Evolutionary conservation across 352 stramenopile genomes (phyloP).

Genomic region (Phytophthora brassicae): DNA sequence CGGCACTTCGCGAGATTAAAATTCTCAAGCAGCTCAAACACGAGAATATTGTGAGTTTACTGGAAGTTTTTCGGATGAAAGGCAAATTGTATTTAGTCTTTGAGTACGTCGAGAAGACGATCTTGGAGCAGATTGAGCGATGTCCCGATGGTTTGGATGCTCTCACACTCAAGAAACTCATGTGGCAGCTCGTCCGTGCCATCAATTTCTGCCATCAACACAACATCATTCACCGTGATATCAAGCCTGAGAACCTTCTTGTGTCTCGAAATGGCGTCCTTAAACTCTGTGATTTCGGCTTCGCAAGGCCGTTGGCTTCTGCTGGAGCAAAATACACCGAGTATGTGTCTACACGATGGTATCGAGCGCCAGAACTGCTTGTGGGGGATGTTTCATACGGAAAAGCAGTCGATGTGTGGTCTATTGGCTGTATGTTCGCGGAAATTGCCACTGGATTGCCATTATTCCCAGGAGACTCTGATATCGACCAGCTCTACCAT

Average conservation of each 20-base stretch:
- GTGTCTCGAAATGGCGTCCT: slow-evolving; percentile 92
- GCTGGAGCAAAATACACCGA: slow-evolving; percentile 82
- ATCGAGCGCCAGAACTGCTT: slow-evolving; percentile 93
- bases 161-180: slow-evolving; percentile 68
- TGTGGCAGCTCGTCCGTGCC: slow-evolving; percentile 82
- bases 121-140: slow-evolving; percentile 90
- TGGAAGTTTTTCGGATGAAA: slow-evolving; percentile 87
- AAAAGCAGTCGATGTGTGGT: slow-evolving; percentile 97
- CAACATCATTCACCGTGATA: slow-evolving; percentile 95
- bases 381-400: slow-evolving; percentile 91
- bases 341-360: slow-evolving; percentile 95
- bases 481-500: slow-evolving; percentile 94
- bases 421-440: slow-evolving; percentile 94
- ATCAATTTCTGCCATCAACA: slow-evolving; percentile 95
- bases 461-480: slow-evolving; percentile 95
- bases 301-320: slow-evolving; percentile 65
- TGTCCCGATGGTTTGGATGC: slow-evolving; percentile 79
- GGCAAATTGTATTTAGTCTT: slow-evolving; percentile 87
- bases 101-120: slow-evolving; percentile 88
- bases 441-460: slow-evolving; percentile 96
- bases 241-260: slow-evolving; percentile 95
- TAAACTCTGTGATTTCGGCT: slow-evolving; percentile 93
- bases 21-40: slow-evolving; percentile 87
- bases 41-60: slow-evolving; percentile 86
- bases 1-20: slow-evolving; percentile 80